Base-by-base conservation (phyloP, 768 basidiomycete species). In the Phaeotremella fagi region DNA sequence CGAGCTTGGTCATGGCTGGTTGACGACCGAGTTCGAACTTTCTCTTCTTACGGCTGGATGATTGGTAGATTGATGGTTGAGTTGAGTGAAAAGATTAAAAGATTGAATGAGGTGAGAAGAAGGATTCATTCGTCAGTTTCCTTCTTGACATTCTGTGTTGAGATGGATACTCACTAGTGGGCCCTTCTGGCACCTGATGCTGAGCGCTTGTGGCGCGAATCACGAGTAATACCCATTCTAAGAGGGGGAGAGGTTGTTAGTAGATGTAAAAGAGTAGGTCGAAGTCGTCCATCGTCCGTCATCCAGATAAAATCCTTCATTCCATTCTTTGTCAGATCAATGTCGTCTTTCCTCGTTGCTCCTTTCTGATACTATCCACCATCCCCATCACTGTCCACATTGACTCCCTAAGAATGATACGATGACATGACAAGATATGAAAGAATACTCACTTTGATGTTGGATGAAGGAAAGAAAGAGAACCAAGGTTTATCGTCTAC, bases 1-100 rank as follows among this genome's bases (percentile, higher is more conserved):
- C 68, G 62, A 99, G 85, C 81, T 89, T 97, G 75, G 95, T 99
- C 82, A 80, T 90, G 65, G 95, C 95, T 54, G 95, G 81, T 76
- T 98, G 95, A 75, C 95, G 90, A 75, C 94, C 95, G 71, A 97
- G 85, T 82, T 99, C 95, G 79, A 98, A 98, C 81, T 98, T 97
- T 86, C 95, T 85, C 89, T 98, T 99, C 84, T 99, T 99, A 82
- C 94, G 90, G 81, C 64, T 65, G 94, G 80, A 87, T 84, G 26
- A 15, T 22, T 18, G 22, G 20, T 41, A 22, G 38, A 41, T 6
- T 14, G 38, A 20, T 41, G 18, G 20, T 41, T 11, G 38, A 37
- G n/a, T 24, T n/a, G 20, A n/a, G 25, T 2, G 28, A 1, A 6
- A 15, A 48, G 36, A 50, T 36, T 35, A 5, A 0, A 23, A 12